Conservation (phyloP, 352 stramenopile species). For the Phytopythium ostracodes region DNA sequence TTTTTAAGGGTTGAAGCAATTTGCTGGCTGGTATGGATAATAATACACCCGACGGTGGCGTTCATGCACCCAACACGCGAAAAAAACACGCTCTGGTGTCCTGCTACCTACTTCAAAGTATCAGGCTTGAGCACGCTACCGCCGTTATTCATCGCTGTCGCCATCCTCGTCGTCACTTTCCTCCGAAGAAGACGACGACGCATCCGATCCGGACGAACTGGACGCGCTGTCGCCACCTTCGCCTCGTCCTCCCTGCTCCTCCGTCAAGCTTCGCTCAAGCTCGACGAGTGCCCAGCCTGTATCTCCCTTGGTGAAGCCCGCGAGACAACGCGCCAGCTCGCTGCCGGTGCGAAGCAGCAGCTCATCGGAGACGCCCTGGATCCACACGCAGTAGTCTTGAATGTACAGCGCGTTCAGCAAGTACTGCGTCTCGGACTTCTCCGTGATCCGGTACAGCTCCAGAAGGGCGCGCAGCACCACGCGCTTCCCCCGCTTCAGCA, state of each 20-base stretch:
- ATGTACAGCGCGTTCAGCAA: constrained; percentile 96
- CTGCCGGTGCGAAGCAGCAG: constrained; percentile 30
- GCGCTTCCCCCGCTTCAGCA: constrained; percentile 87
- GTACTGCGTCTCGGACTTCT: constrained; percentile 96
- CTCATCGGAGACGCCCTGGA: constrained; percentile 64
- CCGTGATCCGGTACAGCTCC: constrained; percentile 88
- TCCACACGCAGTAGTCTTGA: constrained; percentile 91
- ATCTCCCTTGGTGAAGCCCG: constrained; percentile 56
- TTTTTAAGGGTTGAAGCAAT: constrained; percentile 1
- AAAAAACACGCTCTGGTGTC: neutral
- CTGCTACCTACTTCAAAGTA: no score
- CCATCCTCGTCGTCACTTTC: constrained; percentile 19
- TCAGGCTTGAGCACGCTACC: no score
- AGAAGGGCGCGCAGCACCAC: constrained; percentile 89
- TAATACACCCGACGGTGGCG: no score
- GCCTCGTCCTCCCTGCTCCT: constrained; percentile 21
- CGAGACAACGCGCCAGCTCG: constrained; percentile 24
- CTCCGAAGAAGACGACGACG: constrained; percentile 22
- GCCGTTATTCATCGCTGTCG: constrained; percentile 25
- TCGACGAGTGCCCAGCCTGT: constrained; percentile 76
- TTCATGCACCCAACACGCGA: neutral
- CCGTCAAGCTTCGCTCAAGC: constrained; percentile 56
- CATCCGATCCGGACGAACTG: constrained; percentile 15
- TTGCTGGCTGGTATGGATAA: constrained; percentile 11
- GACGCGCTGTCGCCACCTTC: constrained; percentile 16